Percentiles rank a stretch among this genome's conserved stretches.
Conservation (phyloP, 2,329 filamentous ascomycete genomes). For the Ustilaginoidea virens region DNA sequence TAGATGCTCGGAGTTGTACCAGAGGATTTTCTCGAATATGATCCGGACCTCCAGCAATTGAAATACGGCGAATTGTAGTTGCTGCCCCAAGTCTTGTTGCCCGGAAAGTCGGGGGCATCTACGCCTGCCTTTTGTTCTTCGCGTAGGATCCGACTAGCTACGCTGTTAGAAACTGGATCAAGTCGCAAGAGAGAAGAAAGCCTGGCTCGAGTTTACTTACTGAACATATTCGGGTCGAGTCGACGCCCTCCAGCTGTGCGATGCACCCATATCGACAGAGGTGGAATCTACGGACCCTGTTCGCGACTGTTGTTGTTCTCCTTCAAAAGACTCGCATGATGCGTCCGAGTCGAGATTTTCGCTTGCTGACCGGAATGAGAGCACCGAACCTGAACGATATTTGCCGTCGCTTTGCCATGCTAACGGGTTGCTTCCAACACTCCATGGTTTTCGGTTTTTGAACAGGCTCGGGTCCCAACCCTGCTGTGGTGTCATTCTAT, state of each 20-base stretch:
- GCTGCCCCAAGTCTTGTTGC: conserved; percentile 28
- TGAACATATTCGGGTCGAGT: neutral
- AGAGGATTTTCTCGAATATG: conserved; percentile 38
- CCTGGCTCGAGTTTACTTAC: conserved; percentile 1
- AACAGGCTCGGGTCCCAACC: conserved; percentile 9
- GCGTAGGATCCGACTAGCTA: conserved; percentile 4
- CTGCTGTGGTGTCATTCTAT: conserved; percentile 12
- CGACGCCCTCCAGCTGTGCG: conserved; percentile 1
- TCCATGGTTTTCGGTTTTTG: conserved; percentile 30
- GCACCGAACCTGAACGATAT: conserved; percentile 10
- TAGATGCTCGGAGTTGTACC: conserved; percentile 32
- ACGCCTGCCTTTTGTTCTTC: conserved; percentile 2
- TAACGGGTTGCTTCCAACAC: conserved; percentile 32
- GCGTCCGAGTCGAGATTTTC: conserved; percentile 10
- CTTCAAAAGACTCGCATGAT: conserved; percentile 7
- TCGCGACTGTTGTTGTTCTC: conserved; percentile 14
- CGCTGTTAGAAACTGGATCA: neutral
- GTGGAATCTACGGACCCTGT: conserved; percentile 16
- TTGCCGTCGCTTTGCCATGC: conserved; percentile 25
- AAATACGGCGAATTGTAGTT: conserved; percentile 36
- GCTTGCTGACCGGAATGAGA: conserved; percentile 10
- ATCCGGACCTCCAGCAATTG: conserved; percentile 28
- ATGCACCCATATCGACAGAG: conserved; percentile 4
- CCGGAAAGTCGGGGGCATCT: conserved; percentile 4
- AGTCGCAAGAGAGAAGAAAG: neutral